Conservation (phyloP, 768 basidiomycete species). For the Postia placenta region DNA sequence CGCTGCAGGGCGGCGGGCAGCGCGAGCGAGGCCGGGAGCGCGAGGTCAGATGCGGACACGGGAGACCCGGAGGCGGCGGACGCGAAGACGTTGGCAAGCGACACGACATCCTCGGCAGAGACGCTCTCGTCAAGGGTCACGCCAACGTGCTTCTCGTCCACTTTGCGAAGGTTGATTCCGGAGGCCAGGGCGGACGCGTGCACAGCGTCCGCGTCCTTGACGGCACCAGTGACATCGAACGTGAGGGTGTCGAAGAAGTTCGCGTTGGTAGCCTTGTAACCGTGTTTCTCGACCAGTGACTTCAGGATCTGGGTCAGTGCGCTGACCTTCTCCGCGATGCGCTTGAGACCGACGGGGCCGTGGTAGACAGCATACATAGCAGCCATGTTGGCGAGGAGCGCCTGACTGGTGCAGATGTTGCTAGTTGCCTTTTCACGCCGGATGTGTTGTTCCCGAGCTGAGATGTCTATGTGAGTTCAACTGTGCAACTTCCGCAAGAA, state of each 20-base stretch:
- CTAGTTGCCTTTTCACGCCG: slow-evolving; percentile 97
- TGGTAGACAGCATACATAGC: slow-evolving; percentile 99
- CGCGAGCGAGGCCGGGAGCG: slow-evolving; percentile 32
- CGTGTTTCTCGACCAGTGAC: slow-evolving; percentile 57
- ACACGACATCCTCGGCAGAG: slow-evolving; percentile 64
- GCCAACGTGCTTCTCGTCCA: slow-evolving; percentile 74
- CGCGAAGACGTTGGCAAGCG: slow-evolving; percentile 78
- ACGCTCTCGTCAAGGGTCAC: slow-evolving; percentile 93
- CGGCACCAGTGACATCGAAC: slow-evolving; percentile 60
- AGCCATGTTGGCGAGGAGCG: slow-evolving; percentile 97
- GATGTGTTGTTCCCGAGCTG: slow-evolving; percentile 95
- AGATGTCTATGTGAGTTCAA: background rate
- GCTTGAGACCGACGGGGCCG: slow-evolving; percentile 77
- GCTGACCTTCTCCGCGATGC: slow-evolving; percentile 90
- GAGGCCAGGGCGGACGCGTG: slow-evolving; percentile 58
- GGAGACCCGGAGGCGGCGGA: slow-evolving; percentile 48
- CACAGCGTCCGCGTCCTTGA: slow-evolving; percentile 50
- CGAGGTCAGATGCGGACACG: slow-evolving; percentile 41
- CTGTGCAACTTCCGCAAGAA: background rate
- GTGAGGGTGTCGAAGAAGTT: slow-evolving; percentile 91
- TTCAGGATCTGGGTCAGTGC: slow-evolving; percentile 76
- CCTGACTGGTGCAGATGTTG: slow-evolving; percentile 98
- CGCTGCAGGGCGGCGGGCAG: slow-evolving; percentile 55
- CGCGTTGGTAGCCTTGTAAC: slow-evolving; percentile 67
- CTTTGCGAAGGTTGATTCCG: slow-evolving; percentile 77